Evolutionary conservation across 192 early-diverging fungal species (phyloP).

Genomic region (Umbelopsis sp.): DNA sequence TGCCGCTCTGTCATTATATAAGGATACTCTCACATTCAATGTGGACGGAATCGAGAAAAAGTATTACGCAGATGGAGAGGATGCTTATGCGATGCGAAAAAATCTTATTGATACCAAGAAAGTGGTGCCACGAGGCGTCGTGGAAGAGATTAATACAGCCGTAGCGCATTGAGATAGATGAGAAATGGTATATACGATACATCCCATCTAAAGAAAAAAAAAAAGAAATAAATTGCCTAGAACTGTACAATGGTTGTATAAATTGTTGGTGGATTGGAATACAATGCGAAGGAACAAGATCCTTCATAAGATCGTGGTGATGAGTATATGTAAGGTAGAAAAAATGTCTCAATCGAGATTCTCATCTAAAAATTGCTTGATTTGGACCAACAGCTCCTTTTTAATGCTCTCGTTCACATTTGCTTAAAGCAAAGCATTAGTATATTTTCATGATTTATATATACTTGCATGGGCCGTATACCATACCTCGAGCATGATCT

Average conservation of each 20-base stretch:
- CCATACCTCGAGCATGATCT: conserved; percentile 33
- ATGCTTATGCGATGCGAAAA: conserved; percentile 80
- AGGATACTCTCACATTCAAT: conserved; percentile 90
- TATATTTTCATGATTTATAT: background rate
- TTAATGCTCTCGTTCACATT: conserved; percentile 37
- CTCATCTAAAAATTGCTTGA: conserved; percentile 31
- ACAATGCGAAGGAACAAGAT: background rate
- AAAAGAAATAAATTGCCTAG: conserved; percentile 1
- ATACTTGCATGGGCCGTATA: background rate
- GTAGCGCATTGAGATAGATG: conserved; percentile 1
- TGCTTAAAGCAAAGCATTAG: conserved; percentile 13
- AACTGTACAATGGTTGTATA: conserved; percentile 19
- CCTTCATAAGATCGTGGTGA: background rate
- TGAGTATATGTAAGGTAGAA: background rate
- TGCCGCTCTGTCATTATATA: conserved; percentile 92
- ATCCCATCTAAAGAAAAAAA: background rate
- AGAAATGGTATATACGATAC: background rate
- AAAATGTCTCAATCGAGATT: conserved; percentile 20
- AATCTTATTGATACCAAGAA: conserved; percentile 36
- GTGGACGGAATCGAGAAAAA: conserved; percentile 90
- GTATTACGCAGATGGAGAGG: conserved; percentile 99
- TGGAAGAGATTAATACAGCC: conserved; percentile 37
- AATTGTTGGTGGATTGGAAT: background rate
- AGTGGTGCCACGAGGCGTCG: conserved; percentile 26
- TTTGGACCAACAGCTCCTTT: conserved; percentile 32